These are phyloP conservation scores for Ceratocystis eucalypticola DNA, from an alignment of 2,329 filamentous ascomycete species.

Conservation along the genomic window DNA sequence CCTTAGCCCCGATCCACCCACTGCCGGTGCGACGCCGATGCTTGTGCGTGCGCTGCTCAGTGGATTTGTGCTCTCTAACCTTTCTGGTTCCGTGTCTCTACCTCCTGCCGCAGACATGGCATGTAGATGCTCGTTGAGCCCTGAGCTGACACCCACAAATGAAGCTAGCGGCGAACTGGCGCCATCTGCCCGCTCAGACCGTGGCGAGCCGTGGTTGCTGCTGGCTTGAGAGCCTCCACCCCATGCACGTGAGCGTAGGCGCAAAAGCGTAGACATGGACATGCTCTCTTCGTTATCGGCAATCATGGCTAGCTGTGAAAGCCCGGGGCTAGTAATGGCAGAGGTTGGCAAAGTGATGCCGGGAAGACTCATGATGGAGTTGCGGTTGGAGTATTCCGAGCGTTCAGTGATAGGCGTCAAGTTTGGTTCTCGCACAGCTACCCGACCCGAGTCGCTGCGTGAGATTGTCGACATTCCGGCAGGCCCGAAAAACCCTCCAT, in stretches of 20 bases:
- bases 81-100: neutral
- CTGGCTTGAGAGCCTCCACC: constrained; percentile 69
- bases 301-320: constrained; percentile 63
- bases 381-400: constrained; percentile 90
- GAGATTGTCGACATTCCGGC: constrained; percentile 43
- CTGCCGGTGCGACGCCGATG: neutral
- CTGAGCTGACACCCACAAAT: constrained; percentile 14
- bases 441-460: constrained; percentile 58
- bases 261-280: constrained; percentile 62
- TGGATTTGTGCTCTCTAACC: neutral
- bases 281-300: constrained; percentile 43
- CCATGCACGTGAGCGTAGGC: constrained; percentile 62
- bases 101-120: neutral
- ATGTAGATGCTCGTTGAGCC: constrained; percentile 11
- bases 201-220: constrained; percentile 38
- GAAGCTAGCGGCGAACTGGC: constrained; percentile 29
- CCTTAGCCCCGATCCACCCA: neutral
- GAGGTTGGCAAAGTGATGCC: constrained; percentile 34
- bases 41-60: neutral
- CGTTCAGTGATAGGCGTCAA: constrained; percentile 92
- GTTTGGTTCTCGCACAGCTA: constrained; percentile 72
- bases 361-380: constrained; percentile 67
- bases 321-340: constrained; percentile 50
- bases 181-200: constrained; percentile 36
- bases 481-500: constrained; percentile 81